A percentile compares a stretch with the other conserved stretches of the same genome.
These are phyloP conservation scores for Firmiana major DNA, from an alignment of 345 rosid species.

Conservation along the genomic window DNA sequence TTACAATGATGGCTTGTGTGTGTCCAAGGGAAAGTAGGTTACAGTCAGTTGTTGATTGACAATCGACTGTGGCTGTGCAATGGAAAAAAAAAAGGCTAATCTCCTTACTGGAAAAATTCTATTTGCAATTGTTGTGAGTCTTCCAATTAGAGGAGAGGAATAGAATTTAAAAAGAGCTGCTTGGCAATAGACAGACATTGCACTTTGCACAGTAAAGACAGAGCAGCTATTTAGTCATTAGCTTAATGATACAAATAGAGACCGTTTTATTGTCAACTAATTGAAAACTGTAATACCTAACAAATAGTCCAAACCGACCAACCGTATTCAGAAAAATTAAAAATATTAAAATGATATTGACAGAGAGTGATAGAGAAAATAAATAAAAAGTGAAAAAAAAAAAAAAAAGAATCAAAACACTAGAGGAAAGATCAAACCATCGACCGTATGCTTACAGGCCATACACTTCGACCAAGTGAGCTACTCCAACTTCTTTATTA, in stretches of 20 bases:
- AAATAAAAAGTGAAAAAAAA: neutral
- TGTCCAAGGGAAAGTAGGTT: neutral
- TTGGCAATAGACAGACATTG: neutral
- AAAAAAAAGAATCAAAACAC: neutral
- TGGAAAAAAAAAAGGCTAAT: neutral
- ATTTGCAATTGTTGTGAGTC: neutral
- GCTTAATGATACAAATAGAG: neutral
- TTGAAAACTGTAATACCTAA: neutral
- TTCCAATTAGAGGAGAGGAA: neutral
- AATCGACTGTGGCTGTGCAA: neutral
- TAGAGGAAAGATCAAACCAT: conserved; percentile 69
- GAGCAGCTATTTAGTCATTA: neutral
- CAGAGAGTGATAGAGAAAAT: too few species aligned
- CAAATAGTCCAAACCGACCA: neutral
- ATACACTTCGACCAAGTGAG: conserved; percentile 59
- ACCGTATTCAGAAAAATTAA: neutral
- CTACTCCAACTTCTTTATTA: too few species aligned
- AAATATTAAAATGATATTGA: too few species aligned
- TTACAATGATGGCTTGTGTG: neutral
- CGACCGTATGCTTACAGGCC: conserved; percentile 68
- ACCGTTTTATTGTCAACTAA: neutral
- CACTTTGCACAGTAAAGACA: neutral
- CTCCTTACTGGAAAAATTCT: too few species aligned
- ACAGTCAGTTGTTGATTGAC: neutral
- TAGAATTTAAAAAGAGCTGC: neutral